Base-by-base conservation (phyloP, 345 rosid species). In the Murraya paniculata region DNA sequence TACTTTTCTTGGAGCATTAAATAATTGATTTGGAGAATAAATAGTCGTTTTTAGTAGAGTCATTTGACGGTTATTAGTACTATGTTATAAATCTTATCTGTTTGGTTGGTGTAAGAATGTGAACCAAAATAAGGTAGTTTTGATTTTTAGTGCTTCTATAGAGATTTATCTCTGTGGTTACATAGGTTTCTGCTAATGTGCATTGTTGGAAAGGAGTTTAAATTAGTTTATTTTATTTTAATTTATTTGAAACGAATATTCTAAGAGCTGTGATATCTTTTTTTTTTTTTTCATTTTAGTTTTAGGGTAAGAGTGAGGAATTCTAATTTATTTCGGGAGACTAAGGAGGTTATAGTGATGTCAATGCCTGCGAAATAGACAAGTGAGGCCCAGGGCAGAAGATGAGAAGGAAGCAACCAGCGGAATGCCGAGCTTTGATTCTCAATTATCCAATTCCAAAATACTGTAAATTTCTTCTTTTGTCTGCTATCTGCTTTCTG, bases 341-440 rank as follows among this genome's bases (percentile, higher is more conserved):
- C 57, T 50, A 33, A 84, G 66, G 27, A 73, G 62, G 72, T 55
- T 19, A 64, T n/a, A 71, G 67, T 45, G 76, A 67, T 67, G 39
- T 68, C 74, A 80, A 76, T 83, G 78, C 35, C 72, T 73, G 82
- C 75, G 74, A 16, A 68, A 75, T 78, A 76, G 77, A 67, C 64
- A 53, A 30, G 55, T 79, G 67, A 60, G 62, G 58, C 41, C 57
- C 21, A 76, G 67, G 67, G 67, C 65, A 71, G 83, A 83, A 85
- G 84, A 83, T 87, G 88, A 80, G 81, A 81, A 81, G 78, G 69
- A 79, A 75, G 33, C 73, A 41, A 55, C 77, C 67, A 72, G 58
- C 76, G 81, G 74, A 81, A 87, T 88, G 91, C 88, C 73, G 65
- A 81, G 87, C 80, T 84, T 85, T 84, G 87, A 83, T 75, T 62